Conservation (phyloP, 176 grass and related monocot species). For the Rhynchospora breviuscula region DNA sequence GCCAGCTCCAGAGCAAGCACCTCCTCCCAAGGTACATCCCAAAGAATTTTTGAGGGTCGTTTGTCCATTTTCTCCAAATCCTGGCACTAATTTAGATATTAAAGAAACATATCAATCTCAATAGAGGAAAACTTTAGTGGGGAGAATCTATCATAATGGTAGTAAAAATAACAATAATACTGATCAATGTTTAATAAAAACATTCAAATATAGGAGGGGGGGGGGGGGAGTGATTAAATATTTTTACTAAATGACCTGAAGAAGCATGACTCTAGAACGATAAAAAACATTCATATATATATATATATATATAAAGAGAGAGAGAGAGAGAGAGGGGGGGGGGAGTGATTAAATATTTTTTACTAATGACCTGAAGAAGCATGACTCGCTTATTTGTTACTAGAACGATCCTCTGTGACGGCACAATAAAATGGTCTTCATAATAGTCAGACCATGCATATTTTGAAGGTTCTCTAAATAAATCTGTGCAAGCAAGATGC, state of each 20-base stretch:
- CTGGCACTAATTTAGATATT: conserved; percentile 42
- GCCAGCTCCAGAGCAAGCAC: conserved; percentile 86
- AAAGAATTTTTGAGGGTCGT: conserved; percentile 90
- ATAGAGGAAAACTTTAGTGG: neutral
- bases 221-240: neutral
- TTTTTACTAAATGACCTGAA: conserved; percentile 53
- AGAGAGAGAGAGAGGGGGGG: no score
- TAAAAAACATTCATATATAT: no score
- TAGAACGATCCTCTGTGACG: conserved; percentile 67
- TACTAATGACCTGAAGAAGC: conserved; percentile 71
- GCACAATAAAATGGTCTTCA: conserved; percentile 74
- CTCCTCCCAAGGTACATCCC: conserved; percentile 91
- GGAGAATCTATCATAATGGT: neutral
- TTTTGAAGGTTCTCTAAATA: conserved; percentile 97
- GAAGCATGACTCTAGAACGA: conserved; percentile 75
- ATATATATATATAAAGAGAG: no score
- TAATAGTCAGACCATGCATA: conserved; percentile 99
- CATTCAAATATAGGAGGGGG: conserved; percentile 17
- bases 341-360: neutral
- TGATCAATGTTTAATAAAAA: neutral
- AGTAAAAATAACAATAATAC: neutral
- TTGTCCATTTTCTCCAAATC: conserved; percentile 91
- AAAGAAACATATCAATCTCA: conserved; percentile 1
- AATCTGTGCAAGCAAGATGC: conserved; percentile 89
- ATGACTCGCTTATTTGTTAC: conserved; percentile 85